Conservation (phyloP, 305 asterid genomes). For the Ruellia speciosa region DNA sequence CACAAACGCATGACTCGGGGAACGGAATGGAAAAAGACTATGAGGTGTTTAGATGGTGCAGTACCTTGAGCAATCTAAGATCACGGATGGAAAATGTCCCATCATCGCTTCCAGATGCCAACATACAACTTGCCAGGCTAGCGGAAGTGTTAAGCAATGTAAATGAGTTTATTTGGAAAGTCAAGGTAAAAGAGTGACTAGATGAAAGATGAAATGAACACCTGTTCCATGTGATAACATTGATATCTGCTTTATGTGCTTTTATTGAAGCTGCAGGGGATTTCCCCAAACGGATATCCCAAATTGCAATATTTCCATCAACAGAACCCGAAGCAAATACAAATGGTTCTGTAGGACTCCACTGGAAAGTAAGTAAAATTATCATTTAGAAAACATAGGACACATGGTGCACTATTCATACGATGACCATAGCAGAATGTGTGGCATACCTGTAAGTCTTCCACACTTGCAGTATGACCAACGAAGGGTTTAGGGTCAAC, state of each 20-base stretch:
- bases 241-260: conserved; percentile 88
- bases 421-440: too few species aligned
- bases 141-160: conserved; percentile 19
- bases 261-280: conserved; percentile 66
- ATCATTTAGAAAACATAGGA: background rate
- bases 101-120: conserved; percentile 94
- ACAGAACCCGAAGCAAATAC: conserved; percentile 94
- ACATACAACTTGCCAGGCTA: conserved; percentile 87
- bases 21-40: background rate
- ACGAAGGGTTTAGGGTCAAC: conserved; percentile 61
- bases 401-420: background rate
- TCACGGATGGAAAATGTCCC: conserved; percentile 85
- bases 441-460: conserved; percentile 59
- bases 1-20: too few species aligned
- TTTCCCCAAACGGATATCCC: conserved; percentile 82
- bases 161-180: conserved; percentile 11
- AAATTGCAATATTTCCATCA: conserved; percentile 67
- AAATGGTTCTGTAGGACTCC: conserved; percentile 82
- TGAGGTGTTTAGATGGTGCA: background rate
- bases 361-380: conserved; percentile 38
- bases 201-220: conserved; percentile 19
- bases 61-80: conserved; percentile 79
- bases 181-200: background rate
- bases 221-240: conserved; percentile 96
- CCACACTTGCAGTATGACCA: conserved; percentile 85